These are phyloP conservation scores for Aspergillus tubingensis DNA, from an alignment of 2,329 filamentous ascomycete genomes.

Conservation along the genomic window DNA sequence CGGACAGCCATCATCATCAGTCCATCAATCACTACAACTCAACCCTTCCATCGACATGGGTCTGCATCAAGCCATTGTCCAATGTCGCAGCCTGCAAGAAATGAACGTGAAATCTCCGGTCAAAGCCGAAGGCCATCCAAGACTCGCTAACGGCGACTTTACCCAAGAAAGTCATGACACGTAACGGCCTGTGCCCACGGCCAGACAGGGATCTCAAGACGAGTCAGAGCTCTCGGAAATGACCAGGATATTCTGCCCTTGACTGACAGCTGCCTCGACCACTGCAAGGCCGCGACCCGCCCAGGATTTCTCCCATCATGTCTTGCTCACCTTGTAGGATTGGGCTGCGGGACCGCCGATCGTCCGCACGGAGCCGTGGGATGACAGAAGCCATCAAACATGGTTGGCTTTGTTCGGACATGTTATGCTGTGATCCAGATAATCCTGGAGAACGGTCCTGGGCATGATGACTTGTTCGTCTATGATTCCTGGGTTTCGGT, in stretches of 20 bases:
- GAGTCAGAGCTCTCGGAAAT: neutral
- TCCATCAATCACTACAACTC: neutral
- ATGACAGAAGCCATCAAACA: neutral
- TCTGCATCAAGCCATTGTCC: neutral
- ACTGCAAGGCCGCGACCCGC: neutral
- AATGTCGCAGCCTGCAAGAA: neutral
- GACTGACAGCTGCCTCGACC: neutral
- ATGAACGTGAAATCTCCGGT: neutral
- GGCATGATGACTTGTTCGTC: slow-evolving; percentile 1
- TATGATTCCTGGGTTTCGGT: neutral
- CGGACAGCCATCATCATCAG: neutral
- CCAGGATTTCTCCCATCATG: neutral
- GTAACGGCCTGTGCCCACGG: slow-evolving; percentile 26
- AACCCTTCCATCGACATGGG: neutral
- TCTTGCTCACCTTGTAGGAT: neutral
- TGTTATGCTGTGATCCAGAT: slow-evolving; percentile 3
- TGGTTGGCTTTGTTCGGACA: neutral
- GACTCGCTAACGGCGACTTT: slow-evolving; percentile 18
- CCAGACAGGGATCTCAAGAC: neutral
- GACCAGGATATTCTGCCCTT: neutral
- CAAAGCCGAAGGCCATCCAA: neutral
- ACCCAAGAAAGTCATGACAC: slow-evolving; percentile 33
- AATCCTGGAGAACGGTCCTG: neutral
- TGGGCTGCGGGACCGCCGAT: neutral
- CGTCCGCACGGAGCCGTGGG: neutral